Evolutionary conservation across 768 basidiomycete genomes (phyloP).

Genomic region (Boletus vinaceobasis): DNA sequence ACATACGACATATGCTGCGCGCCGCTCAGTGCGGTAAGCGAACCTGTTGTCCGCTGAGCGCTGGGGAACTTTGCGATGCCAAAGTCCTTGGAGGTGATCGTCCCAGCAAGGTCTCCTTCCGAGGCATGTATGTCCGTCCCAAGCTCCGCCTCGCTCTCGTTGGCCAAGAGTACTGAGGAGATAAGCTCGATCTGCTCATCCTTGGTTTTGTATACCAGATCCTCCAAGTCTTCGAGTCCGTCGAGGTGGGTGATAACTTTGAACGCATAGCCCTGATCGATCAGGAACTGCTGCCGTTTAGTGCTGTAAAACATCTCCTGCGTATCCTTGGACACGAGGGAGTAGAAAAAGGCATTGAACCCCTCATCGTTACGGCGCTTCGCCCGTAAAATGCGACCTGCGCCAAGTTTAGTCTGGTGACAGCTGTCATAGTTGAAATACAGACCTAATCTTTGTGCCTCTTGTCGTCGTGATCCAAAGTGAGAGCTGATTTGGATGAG

Average conservation of each 20-base stretch:
- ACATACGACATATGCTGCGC: constrained; percentile 91
- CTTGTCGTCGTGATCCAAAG: constrained; percentile 96
- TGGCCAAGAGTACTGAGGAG: constrained; percentile 87
- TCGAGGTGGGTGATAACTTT: constrained; percentile 99
- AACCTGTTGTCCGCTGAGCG: constrained; percentile 77
- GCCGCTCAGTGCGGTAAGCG: constrained; percentile 79
- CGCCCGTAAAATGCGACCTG: constrained; percentile 93
- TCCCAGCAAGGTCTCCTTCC: constrained; percentile 84
- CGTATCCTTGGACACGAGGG: constrained; percentile 97
- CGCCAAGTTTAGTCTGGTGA: constrained; percentile 8
- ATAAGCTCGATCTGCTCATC: constrained; percentile 96
- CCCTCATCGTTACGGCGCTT: constrained; percentile 98
- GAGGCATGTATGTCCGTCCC: constrained; percentile 78
- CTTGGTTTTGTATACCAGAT: constrained; percentile 87
- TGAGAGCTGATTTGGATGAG: constrained; percentile 99
- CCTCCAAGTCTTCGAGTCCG: constrained; percentile 79
- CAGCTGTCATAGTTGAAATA: constrained; percentile 15
- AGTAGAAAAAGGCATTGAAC: constrained; percentile 99
- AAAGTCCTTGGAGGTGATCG: constrained; percentile 84
- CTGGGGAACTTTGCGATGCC: constrained; percentile 61
- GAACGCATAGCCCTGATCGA: constrained; percentile 99
- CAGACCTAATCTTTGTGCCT: constrained; percentile 91
- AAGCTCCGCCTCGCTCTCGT: constrained; percentile 86
- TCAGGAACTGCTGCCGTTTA: constrained; percentile 96
- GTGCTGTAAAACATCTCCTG: constrained; percentile 99